Evolutionary conservation across 2,329 filamentous ascomycete genomes (phyloP).

Genomic region (Lachnellula arida): DNA sequence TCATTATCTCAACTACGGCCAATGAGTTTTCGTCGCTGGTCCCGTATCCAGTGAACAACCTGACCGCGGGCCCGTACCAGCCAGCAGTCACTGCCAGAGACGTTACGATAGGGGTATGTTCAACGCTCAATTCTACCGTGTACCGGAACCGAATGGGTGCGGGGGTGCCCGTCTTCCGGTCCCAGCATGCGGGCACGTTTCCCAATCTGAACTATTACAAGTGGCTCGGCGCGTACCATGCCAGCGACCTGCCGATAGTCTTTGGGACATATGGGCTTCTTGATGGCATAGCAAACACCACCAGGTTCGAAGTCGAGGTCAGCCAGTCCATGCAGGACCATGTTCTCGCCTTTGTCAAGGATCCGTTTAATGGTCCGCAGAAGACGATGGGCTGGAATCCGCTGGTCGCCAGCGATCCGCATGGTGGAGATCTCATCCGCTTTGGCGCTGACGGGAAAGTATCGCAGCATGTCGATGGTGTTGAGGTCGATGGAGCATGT

Average conservation of each 20-base stretch:
- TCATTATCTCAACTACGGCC: slow-evolving; percentile 17
- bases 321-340: slow-evolving; percentile 27
- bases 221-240: slow-evolving; percentile 3
- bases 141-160: background rate
- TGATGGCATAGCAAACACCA: slow-evolving; percentile 22
- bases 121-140: background rate
- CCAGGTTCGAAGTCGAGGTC: slow-evolving; percentile 27
- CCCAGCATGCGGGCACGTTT: background rate
- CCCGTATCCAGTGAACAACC: background rate
- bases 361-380: slow-evolving; percentile 5
- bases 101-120: background rate
- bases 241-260: slow-evolving; percentile 8
- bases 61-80: background rate
- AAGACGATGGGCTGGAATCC: slow-evolving; percentile 1
- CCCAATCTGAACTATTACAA: background rate
- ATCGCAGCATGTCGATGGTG: background rate
- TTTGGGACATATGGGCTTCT: slow-evolving; percentile 32
- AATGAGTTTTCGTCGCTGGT: slow-evolving; percentile 13
- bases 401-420: background rate
- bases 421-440: background rate
- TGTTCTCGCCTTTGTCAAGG: slow-evolving; percentile 2
- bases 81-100: background rate
- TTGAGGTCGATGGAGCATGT: background rate
- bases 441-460: slow-evolving; percentile 2
- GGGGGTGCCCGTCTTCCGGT: background rate